Evolutionary conservation across 805 yeast species (phyloP), one percentile per base, ranked within the genome.

Genomic region (Grigorovia humatica): DNA sequence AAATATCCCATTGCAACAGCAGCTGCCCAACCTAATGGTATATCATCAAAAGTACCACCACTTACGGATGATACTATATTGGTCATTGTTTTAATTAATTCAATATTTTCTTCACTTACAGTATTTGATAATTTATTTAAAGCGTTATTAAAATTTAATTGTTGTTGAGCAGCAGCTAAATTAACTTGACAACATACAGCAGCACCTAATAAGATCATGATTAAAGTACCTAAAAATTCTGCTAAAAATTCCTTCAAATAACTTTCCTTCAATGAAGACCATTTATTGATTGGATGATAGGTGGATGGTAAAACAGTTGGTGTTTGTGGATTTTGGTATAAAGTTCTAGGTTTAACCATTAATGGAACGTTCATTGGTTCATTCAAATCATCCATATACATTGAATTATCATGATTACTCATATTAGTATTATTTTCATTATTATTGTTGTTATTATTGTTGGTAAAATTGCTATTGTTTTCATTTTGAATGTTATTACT

Each of bases 1-100:
- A 70, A 67, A 57, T 75, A 76, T 48, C 81, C 82, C 59, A 77
- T 60, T 58, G 75, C 74, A 42, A 75, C 79, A 0, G 78, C 82
- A 41, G 76, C 66, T 46, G 79, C 82, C 81, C 81, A 78, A n/a
- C 74, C 70, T 43, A 77, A 57, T 2, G 74, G 74, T 49, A 76
- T 64, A 18, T 72, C 67, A 46, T 70, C 70, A 52, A 69, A 73
- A 48, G 68, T 68, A 57, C 80, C 80, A 42, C 68, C 68, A 43
- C 51, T 41, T 12, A 51, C 48, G 2, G 56, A 47, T 7, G 57
- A 42, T 3, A 58, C 52, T 1, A 58, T 15, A 38, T 51, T 48
- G 32, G 51, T 50, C 41, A 58, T 35, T 15, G 60, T 27, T 19
- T 19, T 6, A 8, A 54, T 46, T 4, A 48, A 42, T 30, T 45